Evolutionary conservation across 2,329 filamentous ascomycete species (phyloP), one percentile per base, ranked within the genome.

Genomic region (Elsinoe arachidis): DNA sequence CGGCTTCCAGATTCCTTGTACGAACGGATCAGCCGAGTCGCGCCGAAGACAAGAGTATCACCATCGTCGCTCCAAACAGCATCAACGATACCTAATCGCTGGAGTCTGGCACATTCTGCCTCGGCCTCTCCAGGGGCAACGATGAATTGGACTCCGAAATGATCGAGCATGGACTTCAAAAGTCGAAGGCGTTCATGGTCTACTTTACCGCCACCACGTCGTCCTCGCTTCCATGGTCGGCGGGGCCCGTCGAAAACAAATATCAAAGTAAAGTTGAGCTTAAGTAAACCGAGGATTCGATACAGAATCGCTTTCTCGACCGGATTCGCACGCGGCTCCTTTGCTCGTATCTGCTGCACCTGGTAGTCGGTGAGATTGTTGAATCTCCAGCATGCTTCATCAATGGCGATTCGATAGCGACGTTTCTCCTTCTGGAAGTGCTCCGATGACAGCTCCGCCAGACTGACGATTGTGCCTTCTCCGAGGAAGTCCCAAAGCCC

Each of bases 221-320:
- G n/a, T 17, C n/a, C 41, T 12, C 69, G 62, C 61, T 76, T 72
- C 64, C 67, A 63, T 1, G 71, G 69, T 58, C 68, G 74, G 14
- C 74, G 72, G 9, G 76, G 69, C 0, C 80, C 79, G 58, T 82
- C 80, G 60, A 80, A 80, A 2, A 83, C 74, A 57, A 82, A 80
- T 5, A 81, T 61, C 1, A 78, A 70, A 39, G 79, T 73, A 5
- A 83, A 75, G 14, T 79, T 74, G 5, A 78, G 69, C 17, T 72
- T 72, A 23, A 79, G 69, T 1, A 81, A 70, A 3, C 73, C 71
- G 51, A 76, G 64, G 59, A 79, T 66, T 5, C 72, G 68, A 60
- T 66, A 72, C 33, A 76, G 67, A 47, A 75, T 72, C 2, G 62
- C 60, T 56, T 74, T 75, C 59, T 75, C 73, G 11, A 73, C 67